Percentiles rank a stretch among this genome's conserved stretches.
phyloP scores from a whole-genome alignment of 228 moss, liverwort and hornwort genomes.

The Sphagnum fallax region DNA sequence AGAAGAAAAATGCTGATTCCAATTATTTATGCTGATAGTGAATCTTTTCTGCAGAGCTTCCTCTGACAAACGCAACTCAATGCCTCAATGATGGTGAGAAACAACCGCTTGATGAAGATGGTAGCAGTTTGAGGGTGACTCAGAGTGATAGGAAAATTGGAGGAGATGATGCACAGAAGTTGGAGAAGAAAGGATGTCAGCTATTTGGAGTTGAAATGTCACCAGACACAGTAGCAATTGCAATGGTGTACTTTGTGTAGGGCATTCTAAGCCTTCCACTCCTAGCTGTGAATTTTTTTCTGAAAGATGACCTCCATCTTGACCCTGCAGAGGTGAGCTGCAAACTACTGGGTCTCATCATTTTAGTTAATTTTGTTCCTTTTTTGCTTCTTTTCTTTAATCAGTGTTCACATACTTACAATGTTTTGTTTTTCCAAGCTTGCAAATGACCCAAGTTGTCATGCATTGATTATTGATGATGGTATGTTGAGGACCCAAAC shows the following conservation, averaged over 20 bases:
- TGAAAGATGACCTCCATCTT: conserved; percentile 84
- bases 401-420: background rate
- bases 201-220: conserved; percentile 86
- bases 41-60: background rate
- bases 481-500: background rate
- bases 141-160: conserved; percentile 26
- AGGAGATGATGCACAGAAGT: conserved; percentile 20
- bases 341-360: conserved; percentile 8
- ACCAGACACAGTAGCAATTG: conserved; percentile 85
- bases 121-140: background rate
- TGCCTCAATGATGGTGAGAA: conserved; percentile 16
- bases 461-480: background rate
- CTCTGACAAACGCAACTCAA: conserved; percentile 20
- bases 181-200: conserved; percentile 41
- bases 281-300: conserved; percentile 81
- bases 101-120: conserved; percentile 12
- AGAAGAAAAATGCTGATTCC: too few species aligned
- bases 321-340: conserved; percentile 79
- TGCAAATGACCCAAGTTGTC: background rate
- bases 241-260: conserved; percentile 95
- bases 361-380: background rate
- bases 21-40: too few species aligned
- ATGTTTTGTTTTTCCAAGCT: background rate
- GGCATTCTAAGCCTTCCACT: conserved; percentile 80
- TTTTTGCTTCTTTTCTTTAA: background rate